Evolutionary conservation across 164 flowering plant genomes (phyloP).

Genomic region (Vitis labrusca): DNA sequence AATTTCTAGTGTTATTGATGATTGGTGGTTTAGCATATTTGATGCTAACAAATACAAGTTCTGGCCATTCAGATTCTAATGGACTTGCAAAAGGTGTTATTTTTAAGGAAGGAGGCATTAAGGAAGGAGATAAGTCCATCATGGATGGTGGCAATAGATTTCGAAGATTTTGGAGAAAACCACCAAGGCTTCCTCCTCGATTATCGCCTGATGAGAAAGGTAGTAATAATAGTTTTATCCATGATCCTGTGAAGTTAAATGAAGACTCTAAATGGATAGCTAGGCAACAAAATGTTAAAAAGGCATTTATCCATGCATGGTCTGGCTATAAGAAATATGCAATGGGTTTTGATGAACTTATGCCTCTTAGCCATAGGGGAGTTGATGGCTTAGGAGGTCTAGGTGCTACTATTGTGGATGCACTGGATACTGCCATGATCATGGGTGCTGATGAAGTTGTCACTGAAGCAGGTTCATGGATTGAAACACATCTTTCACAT

Average conservation of each 20-base stretch:
- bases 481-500: constrained; percentile 66
- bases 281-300: constrained; percentile 70
- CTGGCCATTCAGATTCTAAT: constrained; percentile 25
- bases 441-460: constrained; percentile 83
- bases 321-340: constrained; percentile 82
- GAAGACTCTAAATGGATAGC: constrained; percentile 45
- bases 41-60: constrained; percentile 46
- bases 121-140: constrained; percentile 21
- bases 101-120: constrained; percentile 19
- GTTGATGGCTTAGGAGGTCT: constrained; percentile 91
- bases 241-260: constrained; percentile 19
- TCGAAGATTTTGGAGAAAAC: constrained; percentile 57
- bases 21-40: constrained; percentile 68
- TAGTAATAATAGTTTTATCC: constrained; percentile 25
- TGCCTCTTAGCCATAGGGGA: constrained; percentile 79
- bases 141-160: constrained; percentile 31
- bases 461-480: constrained; percentile 85
- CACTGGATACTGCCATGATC: constrained; percentile 94
- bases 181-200: constrained; percentile 92
- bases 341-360: constrained; percentile 94
- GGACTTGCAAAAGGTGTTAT: constrained; percentile 27
- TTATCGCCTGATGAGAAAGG: constrained; percentile 67
- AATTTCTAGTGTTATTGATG: constrained; percentile 64
- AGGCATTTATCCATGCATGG: constrained; percentile 95
- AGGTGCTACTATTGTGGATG: constrained; percentile 94